Evolutionary conservation across 2,329 filamentous ascomycete species (phyloP).

Genomic region (Fusarium succisae): DNA sequence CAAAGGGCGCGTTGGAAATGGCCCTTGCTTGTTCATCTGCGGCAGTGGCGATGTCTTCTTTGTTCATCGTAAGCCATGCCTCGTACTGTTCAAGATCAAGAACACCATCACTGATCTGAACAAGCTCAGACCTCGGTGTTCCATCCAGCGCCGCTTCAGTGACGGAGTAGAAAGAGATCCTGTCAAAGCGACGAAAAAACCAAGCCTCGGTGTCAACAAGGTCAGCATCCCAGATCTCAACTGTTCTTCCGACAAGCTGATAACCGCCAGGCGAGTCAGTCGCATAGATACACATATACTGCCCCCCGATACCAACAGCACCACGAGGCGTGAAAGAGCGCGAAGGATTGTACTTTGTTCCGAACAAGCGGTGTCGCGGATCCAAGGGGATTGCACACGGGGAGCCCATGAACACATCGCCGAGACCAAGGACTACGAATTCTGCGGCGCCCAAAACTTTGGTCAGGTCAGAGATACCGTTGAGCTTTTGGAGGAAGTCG

Average conservation of each 20-base stretch:
- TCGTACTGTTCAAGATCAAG: conserved; percentile 47
- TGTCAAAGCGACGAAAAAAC: conserved; percentile 47
- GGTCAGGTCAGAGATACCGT: conserved; percentile 45
- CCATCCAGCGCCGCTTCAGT: conserved; percentile 43
- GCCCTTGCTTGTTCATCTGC: conserved; percentile 35
- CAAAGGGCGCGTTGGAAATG: conserved; percentile 42
- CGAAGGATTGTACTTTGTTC: conserved; percentile 52
- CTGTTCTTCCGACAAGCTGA: conserved; percentile 49
- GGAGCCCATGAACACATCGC: conserved; percentile 52
- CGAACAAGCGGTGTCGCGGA: conserved; percentile 48
- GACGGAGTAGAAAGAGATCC: conserved; percentile 46
- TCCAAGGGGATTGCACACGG: conserved; percentile 50
- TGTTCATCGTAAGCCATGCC: conserved; percentile 44
- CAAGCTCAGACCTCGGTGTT: conserved; percentile 35
- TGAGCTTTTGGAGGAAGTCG: conserved; percentile 57
- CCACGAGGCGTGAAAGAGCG: conserved; percentile 49
- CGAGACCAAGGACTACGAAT: conserved; percentile 51
- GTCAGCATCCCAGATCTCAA: conserved; percentile 47
- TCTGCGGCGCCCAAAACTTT: conserved; percentile 44
- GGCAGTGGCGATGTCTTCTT: conserved; percentile 37
- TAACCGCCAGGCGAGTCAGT: conserved; percentile 51
- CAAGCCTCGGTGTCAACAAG: conserved; percentile 31
- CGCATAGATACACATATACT: conserved; percentile 53
- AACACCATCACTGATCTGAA: conserved; percentile 40
- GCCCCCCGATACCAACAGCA: conserved; percentile 49